These are phyloP conservation scores for Blastomyces silverae DNA, from an alignment of 2,329 filamentous ascomycete genomes.

Conservation along the genomic window DNA sequence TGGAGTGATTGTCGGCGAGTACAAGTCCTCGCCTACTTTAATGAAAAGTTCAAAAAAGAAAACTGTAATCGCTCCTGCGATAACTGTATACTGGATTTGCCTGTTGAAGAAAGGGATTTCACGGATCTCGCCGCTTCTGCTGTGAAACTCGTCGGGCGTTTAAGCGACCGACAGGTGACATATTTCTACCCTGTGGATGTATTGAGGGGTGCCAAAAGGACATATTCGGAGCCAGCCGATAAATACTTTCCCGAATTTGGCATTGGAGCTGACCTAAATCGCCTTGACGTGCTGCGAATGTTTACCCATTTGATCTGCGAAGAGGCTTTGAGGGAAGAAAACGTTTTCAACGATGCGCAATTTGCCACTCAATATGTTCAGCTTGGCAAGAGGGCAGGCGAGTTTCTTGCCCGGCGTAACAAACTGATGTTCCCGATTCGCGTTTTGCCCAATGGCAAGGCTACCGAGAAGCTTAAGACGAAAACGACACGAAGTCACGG, in stretches of 20 bases:
- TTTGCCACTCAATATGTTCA: constrained; percentile 66
- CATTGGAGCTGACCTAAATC: constrained; percentile 60
- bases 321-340: constrained; percentile 65
- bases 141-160: constrained; percentile 57
- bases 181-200: constrained; percentile 77
- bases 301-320: constrained; percentile 69
- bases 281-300: constrained; percentile 74
- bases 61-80: constrained; percentile 75
- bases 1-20: constrained; percentile 76
- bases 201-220: constrained; percentile 63
- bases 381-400: constrained; percentile 40
- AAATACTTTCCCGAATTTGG: constrained; percentile 56
- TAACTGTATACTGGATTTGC: constrained; percentile 70
- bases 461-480: constrained; percentile 25
- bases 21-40: constrained; percentile 90
- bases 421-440: constrained; percentile 50
- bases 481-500: constrained; percentile 13
- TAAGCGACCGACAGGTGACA: constrained; percentile 48
- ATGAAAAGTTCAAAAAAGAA: constrained; percentile 66
- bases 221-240: constrained; percentile 49
- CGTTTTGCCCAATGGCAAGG: constrained; percentile 39
- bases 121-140: constrained; percentile 66
- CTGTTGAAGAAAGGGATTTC: constrained; percentile 69
- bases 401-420: constrained; percentile 42
- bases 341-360: constrained; percentile 55